These are phyloP conservation scores for Canavalia gladiata DNA, from an alignment of 306 rosid species.

Conservation along the genomic window DNA sequence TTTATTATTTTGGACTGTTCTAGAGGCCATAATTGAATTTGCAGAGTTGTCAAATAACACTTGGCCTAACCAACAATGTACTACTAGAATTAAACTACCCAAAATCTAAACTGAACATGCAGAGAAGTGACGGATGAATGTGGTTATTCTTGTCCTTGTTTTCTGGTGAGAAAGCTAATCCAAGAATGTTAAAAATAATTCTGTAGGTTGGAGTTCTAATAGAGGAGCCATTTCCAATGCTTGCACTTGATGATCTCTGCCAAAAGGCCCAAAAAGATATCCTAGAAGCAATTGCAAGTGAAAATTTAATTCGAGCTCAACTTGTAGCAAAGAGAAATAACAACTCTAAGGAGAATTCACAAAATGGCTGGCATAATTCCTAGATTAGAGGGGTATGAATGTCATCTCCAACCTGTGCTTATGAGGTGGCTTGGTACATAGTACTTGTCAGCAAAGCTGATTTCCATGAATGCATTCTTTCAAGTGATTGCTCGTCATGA, in stretches of 20 bases:
- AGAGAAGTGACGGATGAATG: neutral
- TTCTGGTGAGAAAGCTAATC: conserved; percentile 36
- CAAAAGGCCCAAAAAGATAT: conserved; percentile 61
- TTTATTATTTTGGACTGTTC: no score
- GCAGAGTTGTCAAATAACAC: conserved; percentile 6
- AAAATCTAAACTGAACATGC: conserved; percentile 10
- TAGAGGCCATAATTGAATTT: neutral
- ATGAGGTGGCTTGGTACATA: conserved; percentile 7
- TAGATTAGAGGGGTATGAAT: conserved; percentile 33
- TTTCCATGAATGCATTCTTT: neutral
- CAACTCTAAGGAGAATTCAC: conserved; percentile 58
- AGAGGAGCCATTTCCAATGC: conserved; percentile 95
- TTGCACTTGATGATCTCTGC: conserved; percentile 85
- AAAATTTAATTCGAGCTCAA: conserved; percentile 57
- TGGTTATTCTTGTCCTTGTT: neutral
- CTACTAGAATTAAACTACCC: neutral
- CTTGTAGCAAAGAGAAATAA: conserved; percentile 64
- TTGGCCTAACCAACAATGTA: conserved; percentile 10
- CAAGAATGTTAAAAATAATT: conserved; percentile 35
- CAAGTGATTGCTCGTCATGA: neutral
- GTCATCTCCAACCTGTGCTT: conserved; percentile 38
- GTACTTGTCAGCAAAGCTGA: neutral
- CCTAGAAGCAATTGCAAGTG: conserved; percentile 65
- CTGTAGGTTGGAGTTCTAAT: conserved; percentile 93
- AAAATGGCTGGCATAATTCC: conserved; percentile 80